Conservation (phyloP, 768 basidiomycete species). For the Gloeostereum incarnatum region DNA sequence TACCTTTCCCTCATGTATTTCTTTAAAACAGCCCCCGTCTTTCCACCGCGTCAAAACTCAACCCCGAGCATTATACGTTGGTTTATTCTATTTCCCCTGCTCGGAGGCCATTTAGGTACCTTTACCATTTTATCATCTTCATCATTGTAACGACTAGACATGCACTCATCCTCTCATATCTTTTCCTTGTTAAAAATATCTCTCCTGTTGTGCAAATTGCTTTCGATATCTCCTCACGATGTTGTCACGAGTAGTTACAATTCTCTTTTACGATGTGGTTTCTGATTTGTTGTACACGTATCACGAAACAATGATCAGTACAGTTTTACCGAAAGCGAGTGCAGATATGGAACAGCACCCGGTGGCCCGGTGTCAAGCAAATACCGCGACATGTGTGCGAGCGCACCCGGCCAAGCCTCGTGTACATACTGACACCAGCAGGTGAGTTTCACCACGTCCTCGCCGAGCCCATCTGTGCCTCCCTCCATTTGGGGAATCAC, state of each 20-base stretch:
- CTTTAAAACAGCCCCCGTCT: neutral
- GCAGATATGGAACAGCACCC: too few relatives aligned
- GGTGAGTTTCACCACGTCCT: too few relatives aligned
- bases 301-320: too few relatives aligned
- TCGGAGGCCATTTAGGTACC: slow-evolving; percentile 4
- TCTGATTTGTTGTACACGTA: too few relatives aligned
- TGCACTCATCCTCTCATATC: slow-evolving; percentile 35
- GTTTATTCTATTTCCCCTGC: neutral
- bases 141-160: slow-evolving; percentile 69
- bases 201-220: slow-evolving; percentile 20
- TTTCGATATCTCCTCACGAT: slow-evolving; percentile 19
- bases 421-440: too few relatives aligned
- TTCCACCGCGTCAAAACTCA: neutral
- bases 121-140: slow-evolving; percentile 13
- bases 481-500: too few relatives aligned
- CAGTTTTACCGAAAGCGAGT: too few relatives aligned
- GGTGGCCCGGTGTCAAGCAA: too few relatives aligned
- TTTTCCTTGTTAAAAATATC: slow-evolving; percentile 19
- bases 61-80: neutral
- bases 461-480: too few relatives aligned
- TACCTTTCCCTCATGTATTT: neutral
- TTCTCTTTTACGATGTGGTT: slow-evolving; percentile 6
- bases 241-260: slow-evolving; percentile 18
- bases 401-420: too few relatives aligned
- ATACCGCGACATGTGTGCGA: too few relatives aligned